Evolutionary conservation across 805 yeast genomes (phyloP).

Genomic region (Starmerella cellae): DNA sequence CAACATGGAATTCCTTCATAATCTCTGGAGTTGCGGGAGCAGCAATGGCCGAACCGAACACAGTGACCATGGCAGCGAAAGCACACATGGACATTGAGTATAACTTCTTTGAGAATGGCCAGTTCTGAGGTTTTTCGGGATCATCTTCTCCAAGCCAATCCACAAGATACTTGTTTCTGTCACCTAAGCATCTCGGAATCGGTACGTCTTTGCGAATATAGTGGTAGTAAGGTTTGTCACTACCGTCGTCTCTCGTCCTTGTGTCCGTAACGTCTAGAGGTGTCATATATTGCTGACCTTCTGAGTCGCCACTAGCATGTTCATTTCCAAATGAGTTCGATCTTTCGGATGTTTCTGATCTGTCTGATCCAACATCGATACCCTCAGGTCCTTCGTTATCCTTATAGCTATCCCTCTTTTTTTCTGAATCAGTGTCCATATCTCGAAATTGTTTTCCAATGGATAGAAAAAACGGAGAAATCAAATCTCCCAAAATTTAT

Average conservation of each 20-base stretch:
- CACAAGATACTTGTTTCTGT: conserved; percentile 11
- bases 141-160: conserved; percentile 28
- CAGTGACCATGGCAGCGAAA: conserved; percentile 47
- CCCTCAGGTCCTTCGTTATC: too few relatives aligned
- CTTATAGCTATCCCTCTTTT: too few relatives aligned
- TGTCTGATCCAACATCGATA: not conserved
- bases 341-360: not conserved
- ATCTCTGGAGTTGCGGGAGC: conserved; percentile 40
- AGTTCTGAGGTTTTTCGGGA: conserved; percentile 43
- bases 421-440: too few relatives aligned
- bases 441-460: too few relatives aligned
- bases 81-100: conserved; percentile 32
- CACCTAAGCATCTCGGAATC: conserved; percentile 6
- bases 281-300: too few relatives aligned
- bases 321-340: too few relatives aligned
- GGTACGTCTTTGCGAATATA: not conserved
- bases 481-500: too few relatives aligned
- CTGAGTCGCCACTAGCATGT: too few relatives aligned
- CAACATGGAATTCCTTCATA: conserved; percentile 43
- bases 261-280: too few relatives aligned
- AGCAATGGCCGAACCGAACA: conserved; percentile 45
- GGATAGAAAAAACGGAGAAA: too few relatives aligned
- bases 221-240: not conserved
- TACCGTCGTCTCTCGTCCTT: too few relatives aligned
- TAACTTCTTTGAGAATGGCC: conserved; percentile 29